phyloP scores from a whole-genome alignment of 129 eudicot genomes.

The Flaveria ramosissima region DNA sequence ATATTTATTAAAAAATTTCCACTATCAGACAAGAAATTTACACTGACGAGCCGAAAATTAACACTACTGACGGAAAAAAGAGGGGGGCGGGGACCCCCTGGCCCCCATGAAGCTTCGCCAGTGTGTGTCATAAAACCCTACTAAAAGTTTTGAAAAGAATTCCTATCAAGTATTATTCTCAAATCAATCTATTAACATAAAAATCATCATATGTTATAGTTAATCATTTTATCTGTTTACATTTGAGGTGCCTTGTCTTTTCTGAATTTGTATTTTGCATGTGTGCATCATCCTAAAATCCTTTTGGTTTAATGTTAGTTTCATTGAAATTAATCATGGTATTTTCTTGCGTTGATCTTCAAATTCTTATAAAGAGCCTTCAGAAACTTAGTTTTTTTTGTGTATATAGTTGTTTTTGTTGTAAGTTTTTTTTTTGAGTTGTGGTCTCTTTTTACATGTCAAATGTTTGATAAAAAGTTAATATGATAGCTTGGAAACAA shows the following conservation, averaged over 20 bases:
- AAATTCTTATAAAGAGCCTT: neutral
- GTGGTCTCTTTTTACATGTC: neutral
- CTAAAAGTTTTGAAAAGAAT: neutral
- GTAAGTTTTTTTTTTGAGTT: neutral
- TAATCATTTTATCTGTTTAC: neutral
- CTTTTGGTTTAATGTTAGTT: neutral
- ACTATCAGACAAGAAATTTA: too few relatives aligned
- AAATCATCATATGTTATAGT: neutral
- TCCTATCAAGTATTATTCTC: neutral
- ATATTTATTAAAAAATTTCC: too few relatives aligned
- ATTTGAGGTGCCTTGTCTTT: neutral
- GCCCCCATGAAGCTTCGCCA: too few relatives aligned
- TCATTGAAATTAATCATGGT: neutral
- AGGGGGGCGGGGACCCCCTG: too few relatives aligned
- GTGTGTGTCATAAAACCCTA: neutral
- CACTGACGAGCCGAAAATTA: too few relatives aligned
- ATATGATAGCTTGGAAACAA: neutral
- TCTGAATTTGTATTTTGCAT: neutral
- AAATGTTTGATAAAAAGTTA: neutral
- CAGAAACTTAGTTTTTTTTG: neutral
- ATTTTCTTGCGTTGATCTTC: neutral
- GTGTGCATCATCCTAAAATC: too few relatives aligned
- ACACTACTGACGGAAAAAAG: too few relatives aligned
- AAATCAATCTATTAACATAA: neutral
- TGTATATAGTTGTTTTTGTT: neutral